phyloP scores from a whole-genome alignment of 2,329 filamentous ascomycete genomes.

The Fonsecaea pedrosoi region DNA sequence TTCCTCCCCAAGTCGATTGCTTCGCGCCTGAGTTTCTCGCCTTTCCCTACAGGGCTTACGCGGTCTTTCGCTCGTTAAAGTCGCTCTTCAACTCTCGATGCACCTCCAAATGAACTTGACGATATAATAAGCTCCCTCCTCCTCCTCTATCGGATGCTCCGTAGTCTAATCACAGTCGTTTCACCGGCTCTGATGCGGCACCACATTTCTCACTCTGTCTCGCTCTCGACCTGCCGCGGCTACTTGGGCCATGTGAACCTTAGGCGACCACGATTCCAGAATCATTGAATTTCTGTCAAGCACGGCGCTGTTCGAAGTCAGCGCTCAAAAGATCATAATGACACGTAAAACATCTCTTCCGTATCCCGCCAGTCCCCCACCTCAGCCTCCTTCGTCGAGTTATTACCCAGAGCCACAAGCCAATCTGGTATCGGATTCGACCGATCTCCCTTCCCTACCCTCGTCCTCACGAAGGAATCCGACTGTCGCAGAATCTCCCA shows the following conservation, averaged over 20 bases:
- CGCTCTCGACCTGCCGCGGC: neutral
- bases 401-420: constrained; percentile 9
- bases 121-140: constrained; percentile 1
- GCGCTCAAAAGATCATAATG: constrained; percentile 27
- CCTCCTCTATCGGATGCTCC: neutral
- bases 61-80: constrained; percentile 15
- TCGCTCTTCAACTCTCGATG: neutral
- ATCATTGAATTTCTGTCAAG: neutral
- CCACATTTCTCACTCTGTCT: neutral
- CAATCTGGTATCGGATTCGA: constrained; percentile 32
- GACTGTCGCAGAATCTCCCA: neutral
- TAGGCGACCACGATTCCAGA: constrained; percentile 13
- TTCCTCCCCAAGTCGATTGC: neutral
- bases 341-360: constrained; percentile 36
- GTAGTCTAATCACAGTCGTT: neutral
- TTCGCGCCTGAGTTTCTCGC: neutral
- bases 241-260: constrained; percentile 25
- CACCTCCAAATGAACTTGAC: neutral
- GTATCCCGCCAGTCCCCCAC: constrained; percentile 33
- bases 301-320: neutral
- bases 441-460: constrained; percentile 34
- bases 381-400: constrained; percentile 24
- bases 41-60: constrained; percentile 6
- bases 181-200: constrained; percentile 7
- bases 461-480: constrained; percentile 15